phyloP scores from a whole-genome alignment of 169 alveolate species.

The Eimeria zaria region DNA sequence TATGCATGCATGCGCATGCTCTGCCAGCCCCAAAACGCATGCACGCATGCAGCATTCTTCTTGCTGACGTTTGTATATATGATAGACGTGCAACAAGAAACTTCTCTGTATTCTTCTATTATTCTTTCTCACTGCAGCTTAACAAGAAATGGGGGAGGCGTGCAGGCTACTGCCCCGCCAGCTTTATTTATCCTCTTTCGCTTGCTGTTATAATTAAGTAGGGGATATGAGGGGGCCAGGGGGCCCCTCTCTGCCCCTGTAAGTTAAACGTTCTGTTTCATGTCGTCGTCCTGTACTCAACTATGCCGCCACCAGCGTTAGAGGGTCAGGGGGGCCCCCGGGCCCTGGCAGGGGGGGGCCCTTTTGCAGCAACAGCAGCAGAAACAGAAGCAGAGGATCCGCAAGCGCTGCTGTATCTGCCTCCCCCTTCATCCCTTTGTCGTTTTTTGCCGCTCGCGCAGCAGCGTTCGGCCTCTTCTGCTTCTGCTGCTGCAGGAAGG shows the following conservation, averaged over 20 bases:
- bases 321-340: conserved; percentile 32
- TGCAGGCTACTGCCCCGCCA: background rate
- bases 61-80: too few species aligned
- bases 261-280: too few species aligned
- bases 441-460: conserved; percentile 44
- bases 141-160: background rate
- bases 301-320: background rate
- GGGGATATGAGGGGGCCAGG: conserved; percentile 14
- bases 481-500: background rate
- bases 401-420: conserved; percentile 9
- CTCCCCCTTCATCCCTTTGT: conserved; percentile 46
- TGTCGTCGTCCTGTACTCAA: background rate
- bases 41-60: background rate
- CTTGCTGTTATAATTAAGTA: background rate
- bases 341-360: conserved; percentile 28
- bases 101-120: too few species aligned
- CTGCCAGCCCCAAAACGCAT: conserved; percentile 30
- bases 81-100: too few species aligned
- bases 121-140: too few species aligned
- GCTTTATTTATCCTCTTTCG: background rate
- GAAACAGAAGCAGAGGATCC: conserved; percentile 34
- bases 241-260: conserved; percentile 1
- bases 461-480: conserved; percentile 11
- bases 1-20: too few species aligned
- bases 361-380: conserved; percentile 17